A percentile compares a stretch with the other conserved stretches of the same genome.
These are phyloP conservation scores for Barbatosphaeria neglecta DNA, from an alignment of 495 filamentous ascomycete species.

Conservation along the genomic window DNA sequence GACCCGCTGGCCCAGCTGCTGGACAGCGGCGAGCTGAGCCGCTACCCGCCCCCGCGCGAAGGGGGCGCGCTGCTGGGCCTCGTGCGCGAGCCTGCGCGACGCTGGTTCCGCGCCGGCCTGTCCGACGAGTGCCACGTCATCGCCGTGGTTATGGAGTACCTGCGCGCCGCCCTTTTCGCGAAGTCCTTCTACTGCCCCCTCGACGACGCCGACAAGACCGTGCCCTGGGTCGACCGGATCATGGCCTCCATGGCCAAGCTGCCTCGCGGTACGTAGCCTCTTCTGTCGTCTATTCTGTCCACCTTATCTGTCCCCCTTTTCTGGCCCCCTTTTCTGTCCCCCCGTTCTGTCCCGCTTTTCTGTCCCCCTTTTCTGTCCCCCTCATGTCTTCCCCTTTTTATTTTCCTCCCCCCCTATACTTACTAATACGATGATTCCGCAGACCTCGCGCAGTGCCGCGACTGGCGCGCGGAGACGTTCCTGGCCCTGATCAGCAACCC, in stretches of 20 bases:
- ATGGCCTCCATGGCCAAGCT: neutral
- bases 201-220: constrained; percentile 2
- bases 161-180: constrained; percentile 1
- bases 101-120: neutral
- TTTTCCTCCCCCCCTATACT: neutral
- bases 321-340: too few relatives aligned
- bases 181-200: constrained; percentile 2
- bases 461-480: constrained; percentile 2
- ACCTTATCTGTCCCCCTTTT: too few relatives aligned
- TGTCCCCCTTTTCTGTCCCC: too few relatives aligned
- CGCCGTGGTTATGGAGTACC: constrained; percentile 1
- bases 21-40: neutral
- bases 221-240: neutral
- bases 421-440: neutral
- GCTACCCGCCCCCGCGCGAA: neutral
- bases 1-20: neutral
- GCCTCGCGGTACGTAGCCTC: constrained; percentile 3
- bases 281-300: too few relatives aligned
- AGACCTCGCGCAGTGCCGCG: constrained; percentile 1
- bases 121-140: constrained; percentile 4
- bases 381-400: too few relatives aligned
- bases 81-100: constrained; percentile 1
- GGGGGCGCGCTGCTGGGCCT: neutral
- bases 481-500: neutral
- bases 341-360: too few relatives aligned